Base-by-base conservation (phyloP, 2,329 filamentous ascomycete genomes). In the Pyrenochaeta sp. region DNA sequence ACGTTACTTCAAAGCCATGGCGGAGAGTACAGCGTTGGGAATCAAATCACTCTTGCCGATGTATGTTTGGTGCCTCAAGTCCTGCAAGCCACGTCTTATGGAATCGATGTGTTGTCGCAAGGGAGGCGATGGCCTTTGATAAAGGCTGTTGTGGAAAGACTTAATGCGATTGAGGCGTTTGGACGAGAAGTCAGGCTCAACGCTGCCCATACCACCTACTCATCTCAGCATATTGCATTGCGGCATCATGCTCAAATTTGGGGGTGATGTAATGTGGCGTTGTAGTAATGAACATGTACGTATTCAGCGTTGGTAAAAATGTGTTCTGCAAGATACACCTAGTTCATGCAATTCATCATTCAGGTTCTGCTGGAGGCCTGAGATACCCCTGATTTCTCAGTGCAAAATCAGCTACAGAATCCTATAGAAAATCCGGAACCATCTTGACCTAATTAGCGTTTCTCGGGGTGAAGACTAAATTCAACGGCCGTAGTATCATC, bases 31-130 rank as follows among this genome's bases (percentile, higher is more conserved):
- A 83, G 80, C 2, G 76, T 82, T 3, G 84, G 81, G 0, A 78
- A 85, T 63, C 44, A 65, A 1, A 57, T 86, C 3, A 82, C 78
- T 0, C 48, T 86, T 53, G 84, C 84, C 3, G 84, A 86, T 66
- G 76, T 79, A 19, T 81, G 77, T 53, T 63, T 86, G 15, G 63
- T 84, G 39, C 83, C 83, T 3, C 82, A 81, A 0, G 73, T 81
- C 18, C 83, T 82, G 77, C 79, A 77, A 8, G 82, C 83, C 0
- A 67, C 80, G 65, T 69, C 80, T 15, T 80, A 78, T 40, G 79
- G 77, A 0, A 76, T 86, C 17, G 77, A 83, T 49, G 34, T 86
- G 34, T 26, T 19, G 2, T 26, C 15, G 9, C 24, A 21, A 13
- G 34, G 6, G n/a, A 55, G 57, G 8, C 37, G 53, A n/a, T 82